Percentiles rank a stretch among this genome's conserved stretches.
Conservation (phyloP, 306 rosid species). For the Ormosia emarginata region DNA sequence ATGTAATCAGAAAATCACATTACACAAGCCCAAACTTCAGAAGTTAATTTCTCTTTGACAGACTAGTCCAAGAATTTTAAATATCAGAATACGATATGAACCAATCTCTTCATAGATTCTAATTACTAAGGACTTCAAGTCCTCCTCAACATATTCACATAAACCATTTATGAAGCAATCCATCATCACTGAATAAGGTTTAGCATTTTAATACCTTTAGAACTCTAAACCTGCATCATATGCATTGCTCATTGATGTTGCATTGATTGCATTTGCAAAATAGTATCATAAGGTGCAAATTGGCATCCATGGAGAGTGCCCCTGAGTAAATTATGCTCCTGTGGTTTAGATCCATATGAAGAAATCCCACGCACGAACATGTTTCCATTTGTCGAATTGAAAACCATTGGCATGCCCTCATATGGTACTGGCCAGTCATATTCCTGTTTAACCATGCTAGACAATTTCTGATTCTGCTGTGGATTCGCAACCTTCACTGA, state of each 20-base stretch:
- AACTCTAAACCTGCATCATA: conserved; percentile 23
- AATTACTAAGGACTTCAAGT: conserved; percentile 41
- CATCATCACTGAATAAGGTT: conserved; percentile 34
- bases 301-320: conserved; percentile 48
- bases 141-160: conserved; percentile 52
- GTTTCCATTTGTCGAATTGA: conserved; percentile 45
- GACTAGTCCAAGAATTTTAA: conserved; percentile 31
- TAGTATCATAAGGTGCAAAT: conserved; percentile 42
- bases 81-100: conserved; percentile 34
- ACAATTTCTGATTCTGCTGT: conserved; percentile 33
- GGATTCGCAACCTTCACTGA: conserved; percentile 27
- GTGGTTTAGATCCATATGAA: conserved; percentile 46
- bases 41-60: conserved; percentile 16
- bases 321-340: conserved; percentile 47
- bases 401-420: conserved; percentile 38
- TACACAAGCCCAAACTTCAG: conserved; percentile 36
- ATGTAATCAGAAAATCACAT: conserved; percentile 38
- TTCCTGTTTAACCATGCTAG: conserved; percentile 42
- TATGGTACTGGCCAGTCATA: conserved; percentile 42
- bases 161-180: conserved; percentile 28
- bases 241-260: conserved; percentile 43
- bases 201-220: conserved; percentile 16
- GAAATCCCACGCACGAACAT: conserved; percentile 49
- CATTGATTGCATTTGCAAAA: conserved; percentile 56
- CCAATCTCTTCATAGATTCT: conserved; percentile 37